Percentiles rank a stretch among this genome's conserved stretches.
phyloP scores from a whole-genome alignment of 169 alveolate species.

The Eimeria tenella region DNA sequence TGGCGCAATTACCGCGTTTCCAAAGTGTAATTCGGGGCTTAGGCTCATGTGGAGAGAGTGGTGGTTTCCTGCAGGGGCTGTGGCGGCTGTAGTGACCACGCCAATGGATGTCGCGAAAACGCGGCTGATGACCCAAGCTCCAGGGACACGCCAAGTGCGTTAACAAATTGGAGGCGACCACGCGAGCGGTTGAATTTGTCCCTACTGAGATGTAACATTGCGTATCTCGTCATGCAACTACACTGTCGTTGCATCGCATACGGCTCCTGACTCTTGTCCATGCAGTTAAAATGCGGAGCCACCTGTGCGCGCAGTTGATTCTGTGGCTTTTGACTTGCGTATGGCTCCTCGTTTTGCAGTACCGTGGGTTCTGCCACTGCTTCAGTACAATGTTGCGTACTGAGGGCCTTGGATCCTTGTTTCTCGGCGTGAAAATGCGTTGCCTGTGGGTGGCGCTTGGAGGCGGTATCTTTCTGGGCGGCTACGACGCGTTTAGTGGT shows the following conservation, averaged over 20 bases:
- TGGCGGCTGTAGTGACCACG: constrained; percentile 86
- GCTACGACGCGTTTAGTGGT: constrained; percentile 72
- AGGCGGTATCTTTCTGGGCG: constrained; percentile 77
- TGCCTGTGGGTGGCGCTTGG: constrained; percentile 75
- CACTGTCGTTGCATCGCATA: too few species aligned
- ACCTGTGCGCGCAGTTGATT: too few species aligned
- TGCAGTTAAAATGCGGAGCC: too few species aligned
- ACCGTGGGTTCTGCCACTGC: constrained; percentile 75
- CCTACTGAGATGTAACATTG: too few species aligned
- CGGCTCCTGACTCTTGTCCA: too few species aligned
- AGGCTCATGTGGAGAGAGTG: neutral
- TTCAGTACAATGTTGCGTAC: constrained; percentile 45
- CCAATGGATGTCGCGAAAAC: constrained; percentile 90
- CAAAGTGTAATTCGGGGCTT: too few species aligned
- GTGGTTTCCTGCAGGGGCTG: constrained; percentile 56
- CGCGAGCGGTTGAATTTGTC: too few species aligned
- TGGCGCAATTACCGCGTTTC: too few species aligned
- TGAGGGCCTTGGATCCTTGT: constrained; percentile 69
- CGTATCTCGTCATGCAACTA: too few species aligned
- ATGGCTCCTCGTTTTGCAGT: constrained; percentile 22
- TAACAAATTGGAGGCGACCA: too few species aligned
- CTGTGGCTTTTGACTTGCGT: neutral
- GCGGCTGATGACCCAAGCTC: constrained; percentile 83
- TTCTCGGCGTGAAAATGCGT: constrained; percentile 70
- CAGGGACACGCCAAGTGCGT: constrained; percentile 59